Evolutionary conservation across 1,139 yeast genomes (phyloP), one percentile per base, ranked within the genome.

Genomic region (Pneumocystis oryctolagi): DNA sequence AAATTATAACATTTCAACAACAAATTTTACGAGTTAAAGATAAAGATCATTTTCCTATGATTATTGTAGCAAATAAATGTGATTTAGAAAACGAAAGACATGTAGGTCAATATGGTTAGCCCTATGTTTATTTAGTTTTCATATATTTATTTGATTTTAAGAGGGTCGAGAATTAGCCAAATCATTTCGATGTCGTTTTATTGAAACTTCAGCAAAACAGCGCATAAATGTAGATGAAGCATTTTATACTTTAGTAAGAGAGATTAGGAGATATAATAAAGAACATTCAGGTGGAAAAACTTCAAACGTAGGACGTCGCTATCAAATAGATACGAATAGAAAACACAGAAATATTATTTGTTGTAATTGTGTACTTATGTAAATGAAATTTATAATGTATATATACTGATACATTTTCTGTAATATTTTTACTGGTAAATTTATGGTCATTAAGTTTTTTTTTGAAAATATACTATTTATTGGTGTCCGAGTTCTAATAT

Each of bases 181-280:
- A 68, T 80, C 80, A 66, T 84, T 80, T 71, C 79, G 82, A 68
- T 87, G 95, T 67, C 86, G 87, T 58, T 94, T 90, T 72, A 79
- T 89, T 70, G 98, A 92, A 75, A 88, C 97, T 2, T 84, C 92
- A 63, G 98, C 98, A 40, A 89, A 92, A 77, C 90, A 86, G 72
- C 83, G 95, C 68, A 83, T 89, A 73, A 90, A 92, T 70, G 97
- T 94, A 62, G 97, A 92, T 73, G 95, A 89, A 70, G 89, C 95
- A 1, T 92, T 94, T 73, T 85, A 80, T 71, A 85, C 83, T 58
- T 77, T 87, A 67, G 94, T 86, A 9, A 79, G 90, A 67, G 79
- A 80, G 61, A 84, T 86, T 64, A 77, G 85, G 68, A 78, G 74
- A 60, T 74, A 71, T 68, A 73, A 79, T 65, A 75, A 71, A 66